Percentiles rank a stretch among this genome's conserved stretches.
phyloP scores from a whole-genome alignment of 208 protist species.

The Wallacemonas sp. region DNA sequence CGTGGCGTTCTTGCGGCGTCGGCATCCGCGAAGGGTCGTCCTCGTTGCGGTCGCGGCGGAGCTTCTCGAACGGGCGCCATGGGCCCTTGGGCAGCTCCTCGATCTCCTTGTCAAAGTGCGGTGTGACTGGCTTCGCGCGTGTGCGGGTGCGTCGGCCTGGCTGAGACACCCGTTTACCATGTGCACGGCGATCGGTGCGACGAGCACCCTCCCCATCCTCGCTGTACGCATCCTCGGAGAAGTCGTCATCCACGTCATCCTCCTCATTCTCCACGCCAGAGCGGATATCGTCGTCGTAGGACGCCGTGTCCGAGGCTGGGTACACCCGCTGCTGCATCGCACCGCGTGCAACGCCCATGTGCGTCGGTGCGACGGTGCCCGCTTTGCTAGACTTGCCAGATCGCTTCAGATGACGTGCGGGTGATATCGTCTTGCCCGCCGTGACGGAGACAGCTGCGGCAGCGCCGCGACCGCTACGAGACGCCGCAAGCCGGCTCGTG shows the following conservation, averaged over 20 bases:
- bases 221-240: neutral
- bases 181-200: neutral
- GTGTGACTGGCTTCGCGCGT: neutral
- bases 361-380: neutral
- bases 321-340: neutral
- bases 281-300: neutral
- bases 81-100: slow-evolving; percentile 53
- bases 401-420: neutral
- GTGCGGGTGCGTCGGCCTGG: neutral
- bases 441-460: neutral
- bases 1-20: slow-evolving; percentile 77
- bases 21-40: slow-evolving; percentile 29
- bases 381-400: neutral
- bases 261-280: neutral
- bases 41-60: slow-evolving; percentile 34
- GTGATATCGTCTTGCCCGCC: neutral
- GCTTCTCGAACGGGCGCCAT: slow-evolving; percentile 74
- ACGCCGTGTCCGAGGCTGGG: neutral
- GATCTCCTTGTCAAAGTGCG: slow-evolving; percentile 18
- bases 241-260: neutral
- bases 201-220: neutral
- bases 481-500: slow-evolving; percentile 1
- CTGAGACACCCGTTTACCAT: too few relatives aligned
- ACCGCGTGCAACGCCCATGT: neutral
- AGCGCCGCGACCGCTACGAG: too few relatives aligned